Evolutionary conservation across 805 yeast genomes (phyloP), one percentile per base, ranked within the genome.

Genomic region (Diddensiella santjacobensis): DNA sequence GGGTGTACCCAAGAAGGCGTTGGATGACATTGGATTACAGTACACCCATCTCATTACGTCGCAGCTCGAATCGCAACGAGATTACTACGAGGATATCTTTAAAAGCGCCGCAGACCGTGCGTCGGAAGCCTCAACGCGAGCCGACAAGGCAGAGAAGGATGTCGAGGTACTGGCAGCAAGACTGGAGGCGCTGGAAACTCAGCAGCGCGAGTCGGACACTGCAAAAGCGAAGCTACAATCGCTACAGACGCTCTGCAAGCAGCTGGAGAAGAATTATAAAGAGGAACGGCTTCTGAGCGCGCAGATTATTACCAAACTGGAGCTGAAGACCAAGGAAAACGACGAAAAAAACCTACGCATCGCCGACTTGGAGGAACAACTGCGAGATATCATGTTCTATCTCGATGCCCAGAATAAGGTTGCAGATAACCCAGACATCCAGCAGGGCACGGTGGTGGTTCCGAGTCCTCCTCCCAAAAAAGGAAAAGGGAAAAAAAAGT

Each of bases 1-100:
- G 33, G 39, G 10, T 3, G 48, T 15, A 23, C 40, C 35, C 11
- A 49, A 50, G 6, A 55, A 50, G 26, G 60, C 54, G n/a, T 45
- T 47, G 33, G 86, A 72, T 66, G 83, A 69, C 59, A 78, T 75
- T 23, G 86, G 85, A 8, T 68, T 84, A 50, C 96, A 89, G 61
- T 89, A 89, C 59, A 83, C 95, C 0, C 84, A 84, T 59, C 71
- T 89, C 35, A 66, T 89, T 22, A 73, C 88, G 5, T 80, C 89
- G 2, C 96, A 89, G 60, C 68, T 89, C 45, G 95, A 88, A 48
- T 83, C 93, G 4, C 96, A 89, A 64, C 71, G 95, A 49, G 91
- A 84, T 52, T 84, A 82, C 64, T 89, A 84, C 62, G 96, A 88
- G 59, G 67, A 71, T 11, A 72, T 75, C 49, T 54, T 78, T 26